Evolutionary conservation across 345 rosid genomes (phyloP).

Genomic region (Jatropha curcas): DNA sequence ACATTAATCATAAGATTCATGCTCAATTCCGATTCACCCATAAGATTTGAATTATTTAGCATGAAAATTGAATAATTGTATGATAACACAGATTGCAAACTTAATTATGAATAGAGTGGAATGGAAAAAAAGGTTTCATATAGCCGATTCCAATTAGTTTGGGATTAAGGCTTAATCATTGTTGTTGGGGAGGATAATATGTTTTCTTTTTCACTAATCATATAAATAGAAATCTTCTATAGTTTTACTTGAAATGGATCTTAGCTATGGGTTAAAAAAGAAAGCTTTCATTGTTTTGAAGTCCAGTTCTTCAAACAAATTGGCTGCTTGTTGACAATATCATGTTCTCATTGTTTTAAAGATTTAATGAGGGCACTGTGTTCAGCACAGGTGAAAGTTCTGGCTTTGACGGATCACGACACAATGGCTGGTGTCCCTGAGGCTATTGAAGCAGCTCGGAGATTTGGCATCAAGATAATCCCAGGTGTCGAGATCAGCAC

Average conservation of each 20-base stretch:
- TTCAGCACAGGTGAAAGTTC: constrained; percentile 88
- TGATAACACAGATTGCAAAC: no score
- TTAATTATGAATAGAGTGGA: no score
- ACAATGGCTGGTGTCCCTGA: constrained; percentile 86
- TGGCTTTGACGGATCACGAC: constrained; percentile 94
- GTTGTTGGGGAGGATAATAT: neutral
- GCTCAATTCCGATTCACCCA: no score
- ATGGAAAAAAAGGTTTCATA: no score
- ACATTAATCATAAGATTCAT: no score
- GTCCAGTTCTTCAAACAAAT: neutral
- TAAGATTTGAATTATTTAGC: no score
- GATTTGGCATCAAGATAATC: constrained; percentile 78
- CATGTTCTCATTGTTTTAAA: neutral
- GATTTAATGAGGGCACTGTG: constrained; percentile 37
- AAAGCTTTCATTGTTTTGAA: neutral
- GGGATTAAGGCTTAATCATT: no score
- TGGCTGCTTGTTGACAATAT: neutral
- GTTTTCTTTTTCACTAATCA: neutral
- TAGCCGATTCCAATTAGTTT: no score
- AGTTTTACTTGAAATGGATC: neutral
- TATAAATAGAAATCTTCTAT: neutral
- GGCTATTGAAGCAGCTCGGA: constrained; percentile 79
- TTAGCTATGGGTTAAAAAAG: neutral
- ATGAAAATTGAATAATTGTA: no score
- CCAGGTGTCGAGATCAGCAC: constrained; percentile 97